Evolutionary conservation across 2,329 filamentous ascomycete species (phyloP), one percentile per base, ranked within the genome.

Genomic region (Botrytis paeoniae): DNA sequence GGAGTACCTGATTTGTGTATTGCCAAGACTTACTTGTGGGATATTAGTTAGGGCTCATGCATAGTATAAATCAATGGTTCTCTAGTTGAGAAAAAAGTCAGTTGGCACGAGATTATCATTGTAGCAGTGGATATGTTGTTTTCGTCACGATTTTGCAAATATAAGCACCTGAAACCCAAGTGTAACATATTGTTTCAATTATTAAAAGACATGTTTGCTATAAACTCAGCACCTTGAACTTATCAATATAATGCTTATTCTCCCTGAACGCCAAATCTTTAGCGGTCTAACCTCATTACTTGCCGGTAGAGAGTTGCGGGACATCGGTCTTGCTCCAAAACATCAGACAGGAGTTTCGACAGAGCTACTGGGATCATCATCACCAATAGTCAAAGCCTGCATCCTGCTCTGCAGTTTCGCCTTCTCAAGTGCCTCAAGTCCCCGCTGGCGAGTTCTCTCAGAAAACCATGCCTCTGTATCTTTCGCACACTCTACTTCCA

Each of bases 101-200:
- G 22, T 6, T 3, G 48, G 48, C 48, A 51, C 1, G 3, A 51
- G 1, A 6, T 51, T 51, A 1, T 51, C 3, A n/a, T 51, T n/a
- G 1, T 0, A 51, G 0, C 9, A 14, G 25, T n/a, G 0, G 1
- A n/a, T 51, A 14, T n/a, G 10, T n/a, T n/a, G n/a, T 51, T 0
- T 10, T 25, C 0, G 0, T 51, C 25, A n/a, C 48, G 14, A 7
- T 1, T n/a, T 51, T 7, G 3, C 1, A 6, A 16, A 16, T 1
- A n/a, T n/a, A n/a, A 16, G 48, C 48, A 51, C 48, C 48, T 51
- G 9, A 12, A 51, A 16, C 25, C 2, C n/a, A 0, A 51, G 48
- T 51, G 1, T 51, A 7, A 22, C 0, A 0, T 51, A 2, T 6
- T 6, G 4, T 0, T 14, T 51, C 10, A 51, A 14, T 14, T 0